These are phyloP conservation scores for Beta macrorhiza DNA, from an alignment of 179 eudicot genomes.

Conservation along the genomic window DNA sequence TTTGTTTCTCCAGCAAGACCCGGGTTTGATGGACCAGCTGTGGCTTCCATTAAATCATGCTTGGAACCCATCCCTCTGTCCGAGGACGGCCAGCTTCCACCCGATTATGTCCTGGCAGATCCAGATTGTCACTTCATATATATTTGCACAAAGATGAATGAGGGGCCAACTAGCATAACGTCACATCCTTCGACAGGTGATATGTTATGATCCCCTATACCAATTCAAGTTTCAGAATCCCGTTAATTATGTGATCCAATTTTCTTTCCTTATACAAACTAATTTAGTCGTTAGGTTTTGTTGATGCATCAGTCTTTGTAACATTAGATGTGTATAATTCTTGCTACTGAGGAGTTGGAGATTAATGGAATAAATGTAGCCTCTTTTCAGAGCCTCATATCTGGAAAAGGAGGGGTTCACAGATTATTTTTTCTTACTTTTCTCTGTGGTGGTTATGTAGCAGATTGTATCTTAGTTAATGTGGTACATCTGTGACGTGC, in stretches of 20 bases:
- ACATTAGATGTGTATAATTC: conserved; percentile 23
- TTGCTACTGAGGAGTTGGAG: conserved; percentile 4
- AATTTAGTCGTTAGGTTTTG: conserved; percentile 14
- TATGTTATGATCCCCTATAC: conserved; percentile 20
- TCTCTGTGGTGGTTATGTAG: background rate
- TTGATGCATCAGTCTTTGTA: conserved; percentile 8
- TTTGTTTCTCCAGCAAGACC: conserved; percentile 69
- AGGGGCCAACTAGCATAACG: conserved; percentile 29
- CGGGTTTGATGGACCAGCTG: conserved; percentile 56
- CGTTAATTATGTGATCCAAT: background rate
- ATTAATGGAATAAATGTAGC: conserved; percentile 1
- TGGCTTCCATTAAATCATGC: conserved; percentile 43
- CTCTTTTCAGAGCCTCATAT: background rate
- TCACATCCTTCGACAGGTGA: conserved; percentile 32
- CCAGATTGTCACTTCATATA: conserved; percentile 88
- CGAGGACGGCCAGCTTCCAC: conserved; percentile 61
- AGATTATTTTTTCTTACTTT: background rate
- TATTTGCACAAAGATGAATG: conserved; percentile 58
- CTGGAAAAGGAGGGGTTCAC: background rate
- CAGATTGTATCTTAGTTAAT: background rate
- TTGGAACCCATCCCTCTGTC: conserved; percentile 61
- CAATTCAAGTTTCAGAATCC: conserved; percentile 11
- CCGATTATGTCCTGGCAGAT: conserved; percentile 66
- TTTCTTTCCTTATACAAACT: background rate
- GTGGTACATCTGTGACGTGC: background rate